Conservation (phyloP, 1,284 basidiomycete genomes). For the Pseudomicrostroma phylloplanum region DNA sequence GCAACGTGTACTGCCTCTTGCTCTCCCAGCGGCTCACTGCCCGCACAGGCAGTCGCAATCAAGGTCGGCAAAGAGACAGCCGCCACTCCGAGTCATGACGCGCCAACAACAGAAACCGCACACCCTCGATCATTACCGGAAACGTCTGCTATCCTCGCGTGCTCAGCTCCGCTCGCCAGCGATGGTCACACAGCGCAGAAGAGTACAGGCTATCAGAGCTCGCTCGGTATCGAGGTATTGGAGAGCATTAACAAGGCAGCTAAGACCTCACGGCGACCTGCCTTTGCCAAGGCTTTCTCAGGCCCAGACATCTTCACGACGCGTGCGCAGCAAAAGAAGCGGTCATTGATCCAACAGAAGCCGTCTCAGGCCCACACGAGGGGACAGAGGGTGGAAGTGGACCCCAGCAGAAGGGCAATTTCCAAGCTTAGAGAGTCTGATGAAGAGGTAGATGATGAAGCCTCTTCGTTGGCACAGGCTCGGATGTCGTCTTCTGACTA, state of each 20-base stretch:
- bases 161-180: neutral
- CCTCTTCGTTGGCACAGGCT: neutral
- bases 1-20: neutral
- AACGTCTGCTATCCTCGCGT: neutral
- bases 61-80: too few relatives aligned
- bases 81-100: too few relatives aligned
- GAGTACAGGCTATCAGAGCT: neutral
- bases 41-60: too few relatives aligned
- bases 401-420: neutral
- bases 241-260: conserved; percentile 26
- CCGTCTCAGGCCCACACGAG: neutral
- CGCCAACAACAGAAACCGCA: too few relatives aligned
- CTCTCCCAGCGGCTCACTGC: neutral
- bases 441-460: neutral
- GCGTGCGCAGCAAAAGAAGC: neutral
- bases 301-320: too few relatives aligned
- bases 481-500: conserved; percentile 1
- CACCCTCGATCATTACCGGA: conserved; percentile 33
- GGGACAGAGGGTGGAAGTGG: neutral
- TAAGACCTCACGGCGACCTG: conserved; percentile 5
- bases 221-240: conserved; percentile 35
- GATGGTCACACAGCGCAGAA: neutral
- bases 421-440: conserved; percentile 9
- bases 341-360: conserved; percentile 13
- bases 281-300: neutral